Conservation (phyloP, 257 asterid genomes). For the Agastache rugosa region DNA sequence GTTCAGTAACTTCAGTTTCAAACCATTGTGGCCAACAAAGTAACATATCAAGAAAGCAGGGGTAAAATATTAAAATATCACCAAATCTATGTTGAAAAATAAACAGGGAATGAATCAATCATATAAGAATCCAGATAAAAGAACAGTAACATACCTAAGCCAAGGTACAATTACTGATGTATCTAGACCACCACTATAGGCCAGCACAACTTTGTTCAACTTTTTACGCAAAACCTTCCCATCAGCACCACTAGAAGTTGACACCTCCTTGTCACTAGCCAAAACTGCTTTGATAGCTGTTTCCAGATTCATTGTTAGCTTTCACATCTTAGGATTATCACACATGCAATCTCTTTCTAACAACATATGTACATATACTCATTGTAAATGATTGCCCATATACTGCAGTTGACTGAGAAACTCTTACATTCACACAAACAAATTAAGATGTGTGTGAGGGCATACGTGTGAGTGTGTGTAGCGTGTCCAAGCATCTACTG, state of each 20-base stretch:
- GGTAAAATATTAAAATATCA: background rate
- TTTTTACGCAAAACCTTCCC: conserved; percentile 62
- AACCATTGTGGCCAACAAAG: background rate
- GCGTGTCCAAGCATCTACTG: background rate
- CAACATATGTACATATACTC: background rate
- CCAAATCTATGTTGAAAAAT: background rate
- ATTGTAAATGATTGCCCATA: background rate
- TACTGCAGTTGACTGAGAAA: background rate
- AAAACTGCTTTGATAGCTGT: conserved; percentile 74
- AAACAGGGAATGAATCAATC: background rate
- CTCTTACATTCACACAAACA: too few relatives aligned
- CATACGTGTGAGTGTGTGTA: background rate
- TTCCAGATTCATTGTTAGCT: conserved; percentile 21
- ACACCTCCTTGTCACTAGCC: conserved; percentile 63
- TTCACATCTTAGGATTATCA: conserved; percentile 7
- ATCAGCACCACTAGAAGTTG: conserved; percentile 44
- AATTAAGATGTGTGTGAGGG: too few relatives aligned
- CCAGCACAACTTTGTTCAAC: conserved; percentile 90
- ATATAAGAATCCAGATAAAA: background rate
- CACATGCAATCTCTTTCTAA: background rate
- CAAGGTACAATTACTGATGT: conserved; percentile 99
- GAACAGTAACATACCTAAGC: conserved; percentile 66
- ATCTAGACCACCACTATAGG: conserved; percentile 96
- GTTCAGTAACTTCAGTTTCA: background rate
- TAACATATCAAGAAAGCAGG: conserved; percentile 11